Base-by-base conservation (phyloP, 1,139 yeast genomes). In the Diutina catenulata region DNA sequence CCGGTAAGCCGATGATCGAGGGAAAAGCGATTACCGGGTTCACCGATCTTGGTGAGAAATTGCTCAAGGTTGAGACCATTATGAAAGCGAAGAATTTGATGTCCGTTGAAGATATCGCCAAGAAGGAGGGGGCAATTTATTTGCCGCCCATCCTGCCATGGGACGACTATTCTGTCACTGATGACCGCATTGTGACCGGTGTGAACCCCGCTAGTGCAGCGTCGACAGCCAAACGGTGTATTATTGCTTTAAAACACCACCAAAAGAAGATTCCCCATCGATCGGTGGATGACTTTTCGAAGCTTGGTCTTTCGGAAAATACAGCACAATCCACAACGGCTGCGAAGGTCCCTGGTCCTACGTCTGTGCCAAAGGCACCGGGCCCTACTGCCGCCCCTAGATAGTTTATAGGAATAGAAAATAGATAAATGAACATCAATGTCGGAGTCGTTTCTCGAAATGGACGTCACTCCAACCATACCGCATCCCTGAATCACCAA, bases 21-120 rank as follows among this genome's bases (percentile, higher is more conserved):
- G 80, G 76, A 39, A 73, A 68, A 53, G 62, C 59, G 25, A 60
- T 72, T 38, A 75, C 83, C 21, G 82, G 82, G 2, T 77, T 77
- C 60, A 70, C 79, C 22, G 72, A 72, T 45, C 53, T 49, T 22
- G 83, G 78, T 39, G 81, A 76, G 53, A 57, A 48, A 15, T 41
- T 49, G 19, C 44, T 72, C 51, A 59, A 62, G 2, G 55, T 74
- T 14, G 59, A 50, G 21, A 51, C 53, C 1, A 44, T 57, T 20
- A 51, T 74, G 49, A 52, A 57, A 42, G 51, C 57, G 35, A 45
- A 55, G 43, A 49, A 58, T 16, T 52, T 68, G 41, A 46, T 48
- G 36, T 56, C 69, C 10, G 53, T 70, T 28, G 60, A 62, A 43
- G 53, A 57, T 3, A 52, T 62, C 37, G 60, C 60, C 22, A 50